A percentile compares a stretch with the other conserved stretches of the same genome.
Conservation (phyloP, 2,329 filamentous ascomycete species). For the Cladosporium sphaerospermum region DNA sequence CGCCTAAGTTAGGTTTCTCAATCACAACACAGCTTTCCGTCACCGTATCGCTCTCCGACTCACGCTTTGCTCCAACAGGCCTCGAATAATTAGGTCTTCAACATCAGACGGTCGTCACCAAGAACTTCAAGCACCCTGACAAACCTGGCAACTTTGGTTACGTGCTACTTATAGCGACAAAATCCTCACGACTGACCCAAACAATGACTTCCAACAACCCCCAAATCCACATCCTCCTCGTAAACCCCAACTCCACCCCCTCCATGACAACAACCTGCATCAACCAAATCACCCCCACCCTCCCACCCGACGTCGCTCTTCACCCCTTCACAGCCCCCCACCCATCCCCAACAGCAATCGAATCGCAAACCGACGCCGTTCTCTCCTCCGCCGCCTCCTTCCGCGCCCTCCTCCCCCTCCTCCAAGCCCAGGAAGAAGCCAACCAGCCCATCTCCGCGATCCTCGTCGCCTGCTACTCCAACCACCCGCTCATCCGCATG, state of each 20-base stretch:
- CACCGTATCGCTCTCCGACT: too few species aligned
- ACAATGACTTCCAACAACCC: too few species aligned
- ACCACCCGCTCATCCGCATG: conserved; percentile 43
- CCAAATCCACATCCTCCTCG: conserved; percentile 37
- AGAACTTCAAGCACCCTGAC: too few species aligned
- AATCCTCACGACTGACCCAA: too few species aligned
- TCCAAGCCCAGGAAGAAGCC: conserved; percentile 22
- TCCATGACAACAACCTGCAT: conserved; percentile 46
- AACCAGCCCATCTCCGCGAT: conserved; percentile 42
- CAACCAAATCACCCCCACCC: conserved; percentile 35
- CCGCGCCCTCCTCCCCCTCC: conserved; percentile 39
- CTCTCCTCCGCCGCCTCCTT: conserved; percentile 46
- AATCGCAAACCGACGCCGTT: conserved; percentile 45
- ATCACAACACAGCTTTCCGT: too few species aligned
- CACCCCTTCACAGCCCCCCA: conserved; percentile 46
- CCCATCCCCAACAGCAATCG: conserved; percentile 46
- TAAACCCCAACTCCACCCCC: conserved; percentile 44
- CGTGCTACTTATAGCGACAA: too few species aligned
- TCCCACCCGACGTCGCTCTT: conserved; percentile 44
- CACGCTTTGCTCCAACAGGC: too few species aligned
- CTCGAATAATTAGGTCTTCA: too few species aligned
- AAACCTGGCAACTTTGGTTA: too few species aligned
- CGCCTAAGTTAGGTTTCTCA: too few species aligned
- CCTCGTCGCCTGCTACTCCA: conserved; percentile 45
- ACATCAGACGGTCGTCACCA: too few species aligned